A percentile compares a stretch with the other conserved stretches of the same genome.
Conservation (phyloP, 2,329 filamentous ascomycete species). For the Fusarium nelsonii region DNA sequence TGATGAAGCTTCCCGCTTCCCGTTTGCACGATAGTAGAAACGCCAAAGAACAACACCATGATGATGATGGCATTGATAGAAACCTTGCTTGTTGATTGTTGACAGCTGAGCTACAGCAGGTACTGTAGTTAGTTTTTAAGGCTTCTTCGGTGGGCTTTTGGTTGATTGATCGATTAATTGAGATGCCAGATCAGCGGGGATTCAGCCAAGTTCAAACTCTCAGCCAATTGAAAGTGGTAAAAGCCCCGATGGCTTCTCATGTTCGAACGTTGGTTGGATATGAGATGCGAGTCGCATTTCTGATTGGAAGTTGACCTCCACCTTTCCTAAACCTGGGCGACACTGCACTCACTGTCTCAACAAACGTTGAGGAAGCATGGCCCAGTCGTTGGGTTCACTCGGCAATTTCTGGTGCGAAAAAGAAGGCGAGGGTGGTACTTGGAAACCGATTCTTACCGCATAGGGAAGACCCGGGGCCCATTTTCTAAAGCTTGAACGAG, state of each 20-base stretch:
- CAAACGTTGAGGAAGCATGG: slow-evolving; percentile 14
- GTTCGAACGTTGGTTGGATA: slow-evolving; percentile 31
- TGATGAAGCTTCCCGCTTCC: slow-evolving; percentile 6
- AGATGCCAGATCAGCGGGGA: slow-evolving; percentile 41
- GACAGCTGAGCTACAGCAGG: slow-evolving; percentile 17
- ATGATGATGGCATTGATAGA: slow-evolving; percentile 8
- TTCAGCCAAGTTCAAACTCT: slow-evolving; percentile 10
- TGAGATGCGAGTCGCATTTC: not conserved
- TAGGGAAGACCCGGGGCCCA: slow-evolving; percentile 24
- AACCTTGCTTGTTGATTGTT: slow-evolving; percentile 22
- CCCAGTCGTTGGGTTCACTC: slow-evolving; percentile 10
- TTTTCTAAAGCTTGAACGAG: slow-evolving; percentile 37
- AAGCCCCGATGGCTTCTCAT: slow-evolving; percentile 18
- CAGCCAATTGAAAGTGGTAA: slow-evolving; percentile 23
- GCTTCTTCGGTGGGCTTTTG: not conserved
- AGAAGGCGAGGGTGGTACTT: slow-evolving; percentile 16
- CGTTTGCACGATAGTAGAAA: slow-evolving; percentile 17
- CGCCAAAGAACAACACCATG: slow-evolving; percentile 4
- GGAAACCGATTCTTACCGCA: slow-evolving; percentile 22
- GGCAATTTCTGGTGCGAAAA: slow-evolving; percentile 23
- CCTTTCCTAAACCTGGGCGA: slow-evolving; percentile 13
- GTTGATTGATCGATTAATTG: slow-evolving; percentile 21
- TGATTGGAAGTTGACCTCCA: slow-evolving; percentile 20
- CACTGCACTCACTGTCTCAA: slow-evolving; percentile 22
- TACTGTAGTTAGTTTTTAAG: too few species aligned